phyloP scores from a whole-genome alignment of 2,329 filamentous ascomycete species.

The Penicillium sp. region DNA sequence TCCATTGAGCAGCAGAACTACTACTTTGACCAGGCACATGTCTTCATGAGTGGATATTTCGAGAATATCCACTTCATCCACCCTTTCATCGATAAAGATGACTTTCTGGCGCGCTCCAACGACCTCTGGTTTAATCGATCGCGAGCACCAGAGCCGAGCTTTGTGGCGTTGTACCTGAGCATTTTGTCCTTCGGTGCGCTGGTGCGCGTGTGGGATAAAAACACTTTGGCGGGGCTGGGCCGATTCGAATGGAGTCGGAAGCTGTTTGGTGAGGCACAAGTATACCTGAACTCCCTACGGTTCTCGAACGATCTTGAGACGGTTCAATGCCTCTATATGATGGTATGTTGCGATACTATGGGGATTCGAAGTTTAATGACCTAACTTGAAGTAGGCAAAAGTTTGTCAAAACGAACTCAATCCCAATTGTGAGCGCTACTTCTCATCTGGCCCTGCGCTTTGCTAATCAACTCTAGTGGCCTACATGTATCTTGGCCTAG shows the following conservation, averaged over 20 bases:
- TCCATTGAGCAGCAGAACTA: constrained; percentile 33
- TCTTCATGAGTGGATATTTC: constrained; percentile 50
- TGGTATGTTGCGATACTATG: constrained; percentile 31
- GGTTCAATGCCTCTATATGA: constrained; percentile 49
- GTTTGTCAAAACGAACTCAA: constrained; percentile 52
- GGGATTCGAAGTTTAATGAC: background rate
- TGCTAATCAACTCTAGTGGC: constrained; percentile 32
- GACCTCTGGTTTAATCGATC: constrained; percentile 42
- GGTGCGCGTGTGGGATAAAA: constrained; percentile 46
- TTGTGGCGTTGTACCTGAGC: constrained; percentile 49
- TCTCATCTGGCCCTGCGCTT: background rate
- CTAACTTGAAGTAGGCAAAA: constrained; percentile 44
- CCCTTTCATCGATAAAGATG: constrained; percentile 48
- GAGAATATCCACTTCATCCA: constrained; percentile 51
- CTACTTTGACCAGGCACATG: constrained; percentile 46
- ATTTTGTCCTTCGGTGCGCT: constrained; percentile 49
- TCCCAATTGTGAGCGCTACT: constrained; percentile 39
- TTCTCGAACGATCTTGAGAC: constrained; percentile 50
- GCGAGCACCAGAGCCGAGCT: constrained; percentile 39
- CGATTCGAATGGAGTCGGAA: constrained; percentile 50
- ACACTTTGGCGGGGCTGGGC: constrained; percentile 43
- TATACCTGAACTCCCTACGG: constrained; percentile 39
- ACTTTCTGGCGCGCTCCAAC: constrained; percentile 46
- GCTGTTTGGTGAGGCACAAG: constrained; percentile 46
- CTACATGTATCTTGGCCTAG: constrained; percentile 51